A percentile compares a stretch with the other conserved stretches of the same genome.
phyloP scores from a whole-genome alignment of 148 eudicot species.

The Rhododendron williamsianum region DNA sequence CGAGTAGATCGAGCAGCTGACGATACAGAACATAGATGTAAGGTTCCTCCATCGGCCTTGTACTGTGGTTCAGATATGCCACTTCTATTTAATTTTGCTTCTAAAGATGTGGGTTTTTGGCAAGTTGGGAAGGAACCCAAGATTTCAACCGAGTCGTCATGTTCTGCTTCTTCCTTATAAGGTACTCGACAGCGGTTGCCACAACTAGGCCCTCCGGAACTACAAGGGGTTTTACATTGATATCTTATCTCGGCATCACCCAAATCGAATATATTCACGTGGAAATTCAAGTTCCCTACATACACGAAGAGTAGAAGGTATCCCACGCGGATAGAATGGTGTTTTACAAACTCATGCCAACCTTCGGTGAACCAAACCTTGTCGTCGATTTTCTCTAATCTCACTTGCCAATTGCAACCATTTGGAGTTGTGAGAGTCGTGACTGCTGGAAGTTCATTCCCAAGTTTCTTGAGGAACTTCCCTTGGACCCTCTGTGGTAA shows the following conservation, averaged over 20 bases:
- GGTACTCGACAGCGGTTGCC: background rate
- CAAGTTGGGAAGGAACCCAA: background rate
- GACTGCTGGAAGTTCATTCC: conserved; percentile 20
- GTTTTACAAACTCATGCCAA: conserved; percentile 34
- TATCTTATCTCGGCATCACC: conserved; percentile 36
- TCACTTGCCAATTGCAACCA: conserved; percentile 33
- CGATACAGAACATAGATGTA: background rate
- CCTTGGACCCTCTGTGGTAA: background rate
- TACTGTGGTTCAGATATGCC: background rate
- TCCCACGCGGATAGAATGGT: conserved; percentile 27
- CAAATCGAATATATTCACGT: conserved; percentile 32
- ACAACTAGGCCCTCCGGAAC: background rate
- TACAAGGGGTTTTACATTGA: conserved; percentile 9
- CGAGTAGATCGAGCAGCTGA: conserved; percentile 15
- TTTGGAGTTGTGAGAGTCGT: conserved; percentile 31
- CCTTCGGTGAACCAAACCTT: conserved; percentile 37
- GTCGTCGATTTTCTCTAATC: conserved; percentile 19
- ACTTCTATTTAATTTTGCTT: background rate
- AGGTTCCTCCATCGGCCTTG: background rate
- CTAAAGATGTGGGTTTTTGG: background rate
- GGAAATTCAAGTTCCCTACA: conserved; percentile 30
- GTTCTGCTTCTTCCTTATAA: conserved; percentile 10
- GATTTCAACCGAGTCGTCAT: background rate
- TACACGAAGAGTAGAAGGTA: conserved; percentile 38
- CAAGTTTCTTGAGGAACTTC: background rate